Base-by-base conservation (phyloP, 2,329 filamentous ascomycete genomes). In the Madurella fahalii region DNA sequence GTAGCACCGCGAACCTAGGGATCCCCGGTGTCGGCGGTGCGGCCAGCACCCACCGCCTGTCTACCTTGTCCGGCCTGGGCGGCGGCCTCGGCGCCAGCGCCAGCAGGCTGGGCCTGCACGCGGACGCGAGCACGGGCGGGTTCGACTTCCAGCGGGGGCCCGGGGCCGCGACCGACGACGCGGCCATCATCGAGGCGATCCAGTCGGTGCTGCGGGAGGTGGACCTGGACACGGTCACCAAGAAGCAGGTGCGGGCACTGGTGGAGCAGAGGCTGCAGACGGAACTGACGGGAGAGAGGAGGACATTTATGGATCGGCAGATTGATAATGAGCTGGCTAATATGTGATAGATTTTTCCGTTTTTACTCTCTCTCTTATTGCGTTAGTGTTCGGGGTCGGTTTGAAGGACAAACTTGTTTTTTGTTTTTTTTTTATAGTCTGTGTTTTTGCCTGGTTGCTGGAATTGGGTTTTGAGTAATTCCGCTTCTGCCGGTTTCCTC, bases 221-320 rank as follows among this genome's bases (percentile, higher is more conserved):
- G 0, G 93, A 99, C 70, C 78, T 99, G 41, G 94, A 99, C 69
- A 93, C 82, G n/a, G 90, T 97, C 46, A 99, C 94, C 7, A 99
- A 97, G 84, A 99, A 99, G 77, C 93, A 97, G 74, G 87, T 94
- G 53, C 82, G 89, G 48, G 92, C 89, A 3, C 80, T 97, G 43
- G 91, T 96, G 12, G 94, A 99, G 75, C 91, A 96, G 76, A 83
- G 92, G 65, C 74, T 99, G 58, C 93, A 96, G 75, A 93, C 89
- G 4, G 91, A 96, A 69, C 79, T 97, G 54, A 79, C 82, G 0
- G 92, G 91, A 18, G 92, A 96, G 72, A 86, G 90, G 70, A 85
- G 88, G 69, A 85, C 85, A 15, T 97, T 95, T 74, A 84, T 97
- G 76, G 93, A 96, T 74, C 81, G 86, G 63, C 89, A 92, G 75